Conservation (phyloP, 176 grass and related monocot species). For the Aegilops sharonensis region DNA sequence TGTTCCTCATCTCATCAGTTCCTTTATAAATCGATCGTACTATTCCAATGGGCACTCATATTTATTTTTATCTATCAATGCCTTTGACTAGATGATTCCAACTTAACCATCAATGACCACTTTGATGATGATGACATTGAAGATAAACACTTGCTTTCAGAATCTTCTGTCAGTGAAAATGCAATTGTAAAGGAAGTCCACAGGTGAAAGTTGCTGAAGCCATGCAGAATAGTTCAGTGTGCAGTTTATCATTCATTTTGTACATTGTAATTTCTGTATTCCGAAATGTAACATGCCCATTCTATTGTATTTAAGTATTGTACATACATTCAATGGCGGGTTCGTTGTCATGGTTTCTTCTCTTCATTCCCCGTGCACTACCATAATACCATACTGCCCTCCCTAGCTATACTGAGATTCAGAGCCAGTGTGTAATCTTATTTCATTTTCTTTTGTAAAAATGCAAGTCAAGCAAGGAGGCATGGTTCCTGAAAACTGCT, state of each 20-base stretch:
- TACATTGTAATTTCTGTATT: slow-evolving; percentile 56
- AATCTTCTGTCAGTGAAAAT: slow-evolving; percentile 56
- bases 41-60: background rate
- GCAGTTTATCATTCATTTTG: slow-evolving; percentile 46
- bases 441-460: slow-evolving; percentile 1
- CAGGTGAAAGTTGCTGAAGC: slow-evolving; percentile 48
- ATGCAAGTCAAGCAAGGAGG: background rate
- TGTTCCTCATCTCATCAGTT: background rate
- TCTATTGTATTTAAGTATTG: slow-evolving; percentile 24
- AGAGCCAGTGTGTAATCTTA: background rate
- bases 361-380: background rate
- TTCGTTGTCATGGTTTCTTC: slow-evolving; percentile 33
- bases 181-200: slow-evolving; percentile 64
- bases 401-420: background rate
- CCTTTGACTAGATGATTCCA: slow-evolving; percentile 58
- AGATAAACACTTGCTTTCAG: slow-evolving; percentile 70
- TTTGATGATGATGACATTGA: slow-evolving; percentile 64
- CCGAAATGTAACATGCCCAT: slow-evolving; percentile 32
- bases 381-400: background rate
- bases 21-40: background rate
- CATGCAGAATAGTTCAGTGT: slow-evolving; percentile 18
- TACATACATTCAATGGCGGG: background rate
- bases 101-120: slow-evolving; percentile 42
- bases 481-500: background rate
- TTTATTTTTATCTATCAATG: slow-evolving; percentile 1